Evolutionary conservation across 441 rosid species (phyloP).

Genomic region (Corymbia citriodora): DNA sequence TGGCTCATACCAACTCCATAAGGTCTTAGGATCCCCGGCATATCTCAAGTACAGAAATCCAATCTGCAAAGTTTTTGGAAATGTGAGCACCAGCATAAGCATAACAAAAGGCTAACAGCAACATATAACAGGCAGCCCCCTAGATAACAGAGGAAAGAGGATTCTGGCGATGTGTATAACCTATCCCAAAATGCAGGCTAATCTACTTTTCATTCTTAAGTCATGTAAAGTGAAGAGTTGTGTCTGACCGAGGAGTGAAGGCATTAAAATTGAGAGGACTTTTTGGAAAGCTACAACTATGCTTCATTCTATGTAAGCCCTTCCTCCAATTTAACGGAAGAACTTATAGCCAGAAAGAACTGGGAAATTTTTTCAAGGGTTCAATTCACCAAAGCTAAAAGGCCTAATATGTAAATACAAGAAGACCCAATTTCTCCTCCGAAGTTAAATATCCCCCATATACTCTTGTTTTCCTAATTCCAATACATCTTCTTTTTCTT

Average conservation of each 20-base stretch:
- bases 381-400: background rate
- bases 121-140: background rate
- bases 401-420: background rate
- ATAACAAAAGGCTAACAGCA: background rate
- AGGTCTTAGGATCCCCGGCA: slow-evolving; percentile 53
- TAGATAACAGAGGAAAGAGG: background rate
- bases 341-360: background rate
- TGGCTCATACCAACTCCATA: slow-evolving; percentile 95
- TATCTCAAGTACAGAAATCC: slow-evolving; percentile 89
- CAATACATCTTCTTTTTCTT: background rate
- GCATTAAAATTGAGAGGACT: background rate
- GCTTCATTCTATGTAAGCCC: background rate
- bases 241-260: background rate
- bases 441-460: background rate
- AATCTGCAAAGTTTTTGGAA: slow-evolving; percentile 41
- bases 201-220: background rate
- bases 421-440: background rate
- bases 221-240: background rate
- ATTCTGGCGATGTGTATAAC: background rate
- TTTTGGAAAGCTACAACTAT: background rate
- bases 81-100: slow-evolving; percentile 45
- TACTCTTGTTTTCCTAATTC: background rate
- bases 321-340: background rate
- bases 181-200: background rate
- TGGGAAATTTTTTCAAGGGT: background rate